These are phyloP conservation scores for Orychophragmus violaceus DNA, from an alignment of 345 rosid genomes.

Conservation along the genomic window DNA sequence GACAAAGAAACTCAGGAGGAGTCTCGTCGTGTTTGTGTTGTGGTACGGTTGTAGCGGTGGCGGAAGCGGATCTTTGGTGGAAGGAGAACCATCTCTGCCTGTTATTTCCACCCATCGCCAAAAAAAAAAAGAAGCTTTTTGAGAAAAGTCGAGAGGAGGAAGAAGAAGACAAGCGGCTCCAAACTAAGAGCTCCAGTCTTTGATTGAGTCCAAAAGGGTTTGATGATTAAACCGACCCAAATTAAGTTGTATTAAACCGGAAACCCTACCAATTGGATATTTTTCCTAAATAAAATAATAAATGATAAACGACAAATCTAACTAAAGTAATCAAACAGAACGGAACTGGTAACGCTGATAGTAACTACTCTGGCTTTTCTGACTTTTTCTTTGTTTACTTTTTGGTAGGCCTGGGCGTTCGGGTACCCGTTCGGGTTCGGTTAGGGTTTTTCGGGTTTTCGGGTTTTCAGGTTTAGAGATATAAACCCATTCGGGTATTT, in stretches of 20 bases:
- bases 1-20: slow-evolving; percentile 75
- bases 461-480: no score
- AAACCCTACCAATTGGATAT: not conserved
- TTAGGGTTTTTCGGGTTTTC: no score
- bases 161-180: not conserved
- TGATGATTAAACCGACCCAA: slow-evolving; percentile 3
- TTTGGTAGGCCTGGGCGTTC: no score
- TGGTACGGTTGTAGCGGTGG: slow-evolving; percentile 25
- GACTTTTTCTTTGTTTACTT: slow-evolving; percentile 24
- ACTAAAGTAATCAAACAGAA: not conserved
- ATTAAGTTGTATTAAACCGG: slow-evolving; percentile 7
- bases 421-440: no score
- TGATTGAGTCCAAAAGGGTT: slow-evolving; percentile 1
- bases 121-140: not conserved
- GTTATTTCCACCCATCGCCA: slow-evolving; percentile 50
- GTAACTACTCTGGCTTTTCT: slow-evolving; percentile 9
- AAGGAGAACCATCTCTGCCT: slow-evolving; percentile 65
- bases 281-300: not conserved
- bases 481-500: no score
- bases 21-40: slow-evolving; percentile 33
- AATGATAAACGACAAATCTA: not conserved
- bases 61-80: slow-evolving; percentile 35
- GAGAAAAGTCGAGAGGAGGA: not conserved
- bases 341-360: slow-evolving; percentile 13
- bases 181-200: slow-evolving; percentile 3